Conservation (phyloP, 2,329 filamentous ascomycete genomes). For the Tolypocladium capitatum region DNA sequence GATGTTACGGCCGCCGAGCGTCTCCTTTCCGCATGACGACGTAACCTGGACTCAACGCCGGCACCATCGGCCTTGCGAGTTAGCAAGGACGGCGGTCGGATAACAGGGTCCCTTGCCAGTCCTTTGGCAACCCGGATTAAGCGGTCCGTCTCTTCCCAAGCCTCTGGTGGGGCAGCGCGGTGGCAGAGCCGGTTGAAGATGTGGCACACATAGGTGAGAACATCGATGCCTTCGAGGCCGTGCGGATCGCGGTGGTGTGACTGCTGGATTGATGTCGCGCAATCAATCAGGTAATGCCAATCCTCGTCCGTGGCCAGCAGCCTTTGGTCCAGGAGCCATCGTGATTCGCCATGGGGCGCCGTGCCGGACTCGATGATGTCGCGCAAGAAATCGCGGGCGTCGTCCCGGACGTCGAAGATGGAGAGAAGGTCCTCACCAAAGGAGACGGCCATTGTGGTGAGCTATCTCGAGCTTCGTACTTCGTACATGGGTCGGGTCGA, state of each 20-base stretch:
- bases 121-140: constrained; percentile 17
- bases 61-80: background rate
- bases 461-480: background rate
- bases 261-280: constrained; percentile 16
- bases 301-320: constrained; percentile 19
- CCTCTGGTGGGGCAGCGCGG: constrained; percentile 3
- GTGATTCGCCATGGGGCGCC: constrained; percentile 13
- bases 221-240: constrained; percentile 18
- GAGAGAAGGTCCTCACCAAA: constrained; percentile 12
- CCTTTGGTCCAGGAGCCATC: constrained; percentile 16
- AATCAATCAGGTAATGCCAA: constrained; percentile 20
- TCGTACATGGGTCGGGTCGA: no score
- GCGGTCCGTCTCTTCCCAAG: constrained; percentile 23
- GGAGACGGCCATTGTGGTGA: background rate
- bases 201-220: constrained; percentile 18
- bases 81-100: constrained; percentile 5
- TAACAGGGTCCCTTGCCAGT: constrained; percentile 12
- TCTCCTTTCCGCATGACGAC: background rate
- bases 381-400: constrained; percentile 17
- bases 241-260: constrained; percentile 3
- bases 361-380: constrained; percentile 14
- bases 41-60: background rate
- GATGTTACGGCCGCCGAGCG: constrained; percentile 7
- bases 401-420: constrained; percentile 19
- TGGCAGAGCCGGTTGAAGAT: constrained; percentile 7